Evolutionary conservation across 805 yeast genomes (phyloP).

Genomic region (Teunomyces tritomae): DNA sequence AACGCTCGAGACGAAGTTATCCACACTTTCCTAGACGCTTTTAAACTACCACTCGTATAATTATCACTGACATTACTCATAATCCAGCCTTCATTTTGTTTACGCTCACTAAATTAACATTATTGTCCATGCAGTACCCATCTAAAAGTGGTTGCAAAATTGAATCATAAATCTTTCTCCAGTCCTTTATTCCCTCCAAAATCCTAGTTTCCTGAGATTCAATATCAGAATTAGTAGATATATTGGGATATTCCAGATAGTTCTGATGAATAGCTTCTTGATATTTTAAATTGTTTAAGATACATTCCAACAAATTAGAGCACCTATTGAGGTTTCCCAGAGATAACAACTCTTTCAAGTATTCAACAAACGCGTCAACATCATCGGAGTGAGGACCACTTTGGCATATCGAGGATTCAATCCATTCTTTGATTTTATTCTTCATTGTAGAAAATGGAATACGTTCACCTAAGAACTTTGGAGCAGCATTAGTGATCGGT

Average conservation of each 20-base stretch:
- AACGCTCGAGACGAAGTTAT: constrained; percentile 18
- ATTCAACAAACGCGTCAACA: constrained; percentile 17
- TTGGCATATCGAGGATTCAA: constrained; percentile 23
- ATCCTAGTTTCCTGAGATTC: not conserved
- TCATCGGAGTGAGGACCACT: constrained; percentile 38
- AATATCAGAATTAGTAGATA: not conserved
- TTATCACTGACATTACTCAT: constrained; percentile 1
- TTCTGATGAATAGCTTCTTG: constrained; percentile 7
- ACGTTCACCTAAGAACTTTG: constrained; percentile 7
- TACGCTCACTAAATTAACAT: not conserved
- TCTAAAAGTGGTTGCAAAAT: constrained; percentile 6
- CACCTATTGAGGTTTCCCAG: constrained; percentile 16
- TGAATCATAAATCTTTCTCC: constrained; percentile 12
- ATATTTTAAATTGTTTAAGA: constrained; percentile 7
- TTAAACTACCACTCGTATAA: constrained; percentile 2
- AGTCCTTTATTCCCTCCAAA: constrained; percentile 18
- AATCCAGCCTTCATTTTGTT: not conserved
- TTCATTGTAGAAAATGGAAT: constrained; percentile 8
- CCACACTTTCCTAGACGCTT: constrained; percentile 16
- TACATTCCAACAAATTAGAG: constrained; percentile 13
- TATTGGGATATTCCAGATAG: not conserved
- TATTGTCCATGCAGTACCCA: constrained; percentile 8
- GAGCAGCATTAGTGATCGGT: constrained; percentile 7
- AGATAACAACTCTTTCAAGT: constrained; percentile 16
- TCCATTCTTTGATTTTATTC: constrained; percentile 24